Conservation (phyloP, 345 rosid genomes). For the Hevea brasiliensis region DNA sequence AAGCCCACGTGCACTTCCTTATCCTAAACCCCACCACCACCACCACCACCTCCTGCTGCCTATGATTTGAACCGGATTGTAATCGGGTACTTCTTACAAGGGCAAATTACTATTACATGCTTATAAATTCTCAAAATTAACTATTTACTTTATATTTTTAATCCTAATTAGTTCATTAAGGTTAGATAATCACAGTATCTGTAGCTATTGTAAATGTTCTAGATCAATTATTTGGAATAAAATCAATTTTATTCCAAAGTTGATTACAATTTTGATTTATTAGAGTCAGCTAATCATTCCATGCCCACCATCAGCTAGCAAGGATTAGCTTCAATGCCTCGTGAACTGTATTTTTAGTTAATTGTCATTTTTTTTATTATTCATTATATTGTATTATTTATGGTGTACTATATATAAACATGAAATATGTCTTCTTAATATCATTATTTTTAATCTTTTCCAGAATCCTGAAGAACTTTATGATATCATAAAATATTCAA, state of each 20-base stretch:
- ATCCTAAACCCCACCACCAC: slow-evolving; percentile 33
- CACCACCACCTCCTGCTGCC: background rate
- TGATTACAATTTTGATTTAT: background rate
- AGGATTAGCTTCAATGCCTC: too few relatives aligned
- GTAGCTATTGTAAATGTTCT: background rate
- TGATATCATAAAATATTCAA: background rate
- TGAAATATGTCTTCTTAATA: too few relatives aligned
- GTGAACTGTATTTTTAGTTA: too few relatives aligned
- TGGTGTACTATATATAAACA: too few relatives aligned
- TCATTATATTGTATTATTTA: background rate
- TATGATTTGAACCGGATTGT: too few relatives aligned
- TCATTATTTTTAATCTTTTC: background rate
- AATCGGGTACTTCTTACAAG: too few relatives aligned
- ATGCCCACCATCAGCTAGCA: background rate
- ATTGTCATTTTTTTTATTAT: too few relatives aligned
- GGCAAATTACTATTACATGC: too few relatives aligned
- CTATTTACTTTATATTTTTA: too few relatives aligned
- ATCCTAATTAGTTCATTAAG: too few relatives aligned
- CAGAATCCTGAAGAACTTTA: background rate
- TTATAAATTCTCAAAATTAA: too few relatives aligned
- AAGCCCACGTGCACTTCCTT: slow-evolving; percentile 46
- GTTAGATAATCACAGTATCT: background rate
- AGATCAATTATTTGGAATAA: background rate
- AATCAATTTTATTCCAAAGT: background rate
- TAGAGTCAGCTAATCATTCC: slow-evolving; percentile 1